Evolutionary conservation across 2,329 filamentous ascomycete genomes (phyloP).

Genomic region (Magnaporthiopsis rhizophila): DNA sequence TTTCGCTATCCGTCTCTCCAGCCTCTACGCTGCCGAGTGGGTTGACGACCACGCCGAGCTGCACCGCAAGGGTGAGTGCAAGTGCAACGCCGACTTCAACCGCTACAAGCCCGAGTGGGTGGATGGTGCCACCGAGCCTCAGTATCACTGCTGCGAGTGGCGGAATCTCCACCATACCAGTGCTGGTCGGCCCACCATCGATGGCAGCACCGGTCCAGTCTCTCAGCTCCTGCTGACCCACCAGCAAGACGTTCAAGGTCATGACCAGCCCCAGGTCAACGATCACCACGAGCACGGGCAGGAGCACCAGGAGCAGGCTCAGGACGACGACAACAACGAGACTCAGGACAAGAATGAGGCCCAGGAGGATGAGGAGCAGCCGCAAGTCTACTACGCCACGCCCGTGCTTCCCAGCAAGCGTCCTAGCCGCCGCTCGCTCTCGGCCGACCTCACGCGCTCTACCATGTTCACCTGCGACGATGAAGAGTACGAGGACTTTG

Average conservation of each 20-base stretch:
- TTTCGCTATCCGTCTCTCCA: slow-evolving; percentile 23
- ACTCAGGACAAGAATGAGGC: neutral
- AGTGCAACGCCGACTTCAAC: slow-evolving; percentile 25
- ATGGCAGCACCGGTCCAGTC: neutral
- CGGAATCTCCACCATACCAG: neutral
- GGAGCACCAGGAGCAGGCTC: neutral
- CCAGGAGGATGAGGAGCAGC: neutral
- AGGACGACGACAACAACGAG: neutral
- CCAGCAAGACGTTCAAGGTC: neutral
- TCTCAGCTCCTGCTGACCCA: too few relatives aligned
- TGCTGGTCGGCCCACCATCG: neutral
- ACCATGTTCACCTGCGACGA: slow-evolving; percentile 1
- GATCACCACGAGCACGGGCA: neutral
- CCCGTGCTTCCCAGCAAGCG: slow-evolving; percentile 1
- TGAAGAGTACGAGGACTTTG: neutral
- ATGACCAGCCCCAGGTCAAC: neutral
- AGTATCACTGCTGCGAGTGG: slow-evolving; percentile 10
- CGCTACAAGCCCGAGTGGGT: slow-evolving; percentile 16
- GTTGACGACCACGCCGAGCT: slow-evolving; percentile 27
- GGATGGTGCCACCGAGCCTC: neutral
- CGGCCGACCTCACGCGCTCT: slow-evolving; percentile 1
- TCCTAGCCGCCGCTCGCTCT: slow-evolving; percentile 1
- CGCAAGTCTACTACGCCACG: neutral
- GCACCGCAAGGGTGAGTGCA: slow-evolving; percentile 26
- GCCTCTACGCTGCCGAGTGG: slow-evolving; percentile 34